Evolutionary conservation across 306 rosid genomes (phyloP).

Genomic region (Fagus sylvatica): DNA sequence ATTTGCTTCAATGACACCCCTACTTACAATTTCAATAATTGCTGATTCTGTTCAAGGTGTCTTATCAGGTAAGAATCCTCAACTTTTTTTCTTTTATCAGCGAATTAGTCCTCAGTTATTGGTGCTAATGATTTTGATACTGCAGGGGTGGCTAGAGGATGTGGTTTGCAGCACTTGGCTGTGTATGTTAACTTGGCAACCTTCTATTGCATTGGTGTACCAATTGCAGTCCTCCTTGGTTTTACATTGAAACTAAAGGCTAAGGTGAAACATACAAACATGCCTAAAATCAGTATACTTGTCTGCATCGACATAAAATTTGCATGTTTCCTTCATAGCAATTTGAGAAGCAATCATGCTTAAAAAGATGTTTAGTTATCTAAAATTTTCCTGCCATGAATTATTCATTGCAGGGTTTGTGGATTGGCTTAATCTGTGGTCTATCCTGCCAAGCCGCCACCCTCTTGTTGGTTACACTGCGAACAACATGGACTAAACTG

Average conservation of each 20-base stretch:
- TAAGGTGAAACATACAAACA: constrained; percentile 48
- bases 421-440: constrained; percentile 80
- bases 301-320: no score
- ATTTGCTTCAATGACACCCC: constrained; percentile 76
- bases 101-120: background rate
- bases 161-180: constrained; percentile 79
- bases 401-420: constrained; percentile 59
- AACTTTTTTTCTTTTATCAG: background rate
- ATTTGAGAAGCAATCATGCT: background rate
- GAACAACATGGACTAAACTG: constrained; percentile 49
- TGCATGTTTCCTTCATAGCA: no score
- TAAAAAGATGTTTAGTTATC: background rate
- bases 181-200: constrained; percentile 59
- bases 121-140: constrained; percentile 6
- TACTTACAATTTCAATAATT: constrained; percentile 63
- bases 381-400: background rate
- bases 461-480: constrained; percentile 40
- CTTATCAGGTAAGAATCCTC: constrained; percentile 62
- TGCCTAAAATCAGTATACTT: background rate
- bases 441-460: constrained; percentile 55
- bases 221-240: constrained; percentile 57
- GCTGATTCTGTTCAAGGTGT: constrained; percentile 75
- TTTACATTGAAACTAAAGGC: constrained; percentile 53
- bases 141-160: constrained; percentile 85
- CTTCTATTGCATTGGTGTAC: constrained; percentile 68